Conservation (phyloP, 441 rosid species). For the Viola pubescens region DNA sequence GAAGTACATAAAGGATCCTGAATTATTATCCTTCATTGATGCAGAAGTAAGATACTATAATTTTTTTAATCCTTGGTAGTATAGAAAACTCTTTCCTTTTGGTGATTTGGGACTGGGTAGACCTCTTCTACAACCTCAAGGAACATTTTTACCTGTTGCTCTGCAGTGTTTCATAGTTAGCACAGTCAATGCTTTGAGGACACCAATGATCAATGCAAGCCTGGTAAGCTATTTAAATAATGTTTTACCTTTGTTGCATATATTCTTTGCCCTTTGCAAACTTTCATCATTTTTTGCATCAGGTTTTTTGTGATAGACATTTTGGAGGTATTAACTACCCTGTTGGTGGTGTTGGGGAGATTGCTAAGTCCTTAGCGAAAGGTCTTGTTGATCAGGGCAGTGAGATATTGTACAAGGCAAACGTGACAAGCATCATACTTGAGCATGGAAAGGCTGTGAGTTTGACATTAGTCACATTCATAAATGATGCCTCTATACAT, state of each 20-base stretch:
- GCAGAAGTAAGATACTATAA: conserved; percentile 56
- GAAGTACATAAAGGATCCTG: conserved; percentile 79
- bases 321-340: conserved; percentile 97
- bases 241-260: conserved; percentile 3
- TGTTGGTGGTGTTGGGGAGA: conserved; percentile 93
- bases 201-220: conserved; percentile 96
- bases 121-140: conserved; percentile 3
- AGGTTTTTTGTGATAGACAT: conserved; percentile 97
- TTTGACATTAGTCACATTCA: conserved; percentile 12
- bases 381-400: conserved; percentile 78
- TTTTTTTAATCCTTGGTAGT: conserved; percentile 12
- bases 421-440: conserved; percentile 60
- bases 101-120: neutral
- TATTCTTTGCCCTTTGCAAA: conserved; percentile 4
- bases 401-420: conserved; percentile 80
- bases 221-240: conserved; percentile 47
- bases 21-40: conserved; percentile 77
- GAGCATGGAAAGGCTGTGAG: conserved; percentile 84
- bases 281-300: conserved; percentile 21
- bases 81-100: conserved; percentile 1
- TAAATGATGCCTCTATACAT: neutral
- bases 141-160: conserved; percentile 12
- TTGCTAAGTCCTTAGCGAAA: conserved; percentile 71
- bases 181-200: conserved; percentile 75
- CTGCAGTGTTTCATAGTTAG: conserved; percentile 96